These are phyloP conservation scores for Leccinum imitatum DNA, from an alignment of 768 basidiomycete genomes.

Conservation along the genomic window DNA sequence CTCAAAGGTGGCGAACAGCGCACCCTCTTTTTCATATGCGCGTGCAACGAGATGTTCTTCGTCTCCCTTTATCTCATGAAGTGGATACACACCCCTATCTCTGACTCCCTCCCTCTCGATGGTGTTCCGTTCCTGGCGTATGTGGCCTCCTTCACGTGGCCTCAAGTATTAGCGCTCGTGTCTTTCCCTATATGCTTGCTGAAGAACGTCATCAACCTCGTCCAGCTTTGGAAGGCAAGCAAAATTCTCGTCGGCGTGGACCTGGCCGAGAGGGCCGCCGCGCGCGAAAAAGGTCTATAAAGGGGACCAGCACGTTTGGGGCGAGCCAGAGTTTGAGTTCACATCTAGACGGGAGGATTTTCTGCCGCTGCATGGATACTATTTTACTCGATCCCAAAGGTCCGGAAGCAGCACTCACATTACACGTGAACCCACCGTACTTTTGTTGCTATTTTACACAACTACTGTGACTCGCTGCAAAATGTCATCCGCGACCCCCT, in stretches of 20 bases:
- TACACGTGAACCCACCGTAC: conserved; percentile 11
- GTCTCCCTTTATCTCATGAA: conserved; percentile 93
- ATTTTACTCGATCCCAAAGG: conserved; percentile 5
- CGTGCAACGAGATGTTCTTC: conserved; percentile 94
- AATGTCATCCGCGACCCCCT: too few relatives aligned
- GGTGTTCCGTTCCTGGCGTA: conserved; percentile 17
- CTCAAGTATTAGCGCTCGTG: conserved; percentile 63
- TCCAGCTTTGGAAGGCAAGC: conserved; percentile 98
- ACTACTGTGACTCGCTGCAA: conserved; percentile 8
- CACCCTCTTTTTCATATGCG: conserved; percentile 90
- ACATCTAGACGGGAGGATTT: conserved; percentile 16
- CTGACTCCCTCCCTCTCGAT: conserved; percentile 17
- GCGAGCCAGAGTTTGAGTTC: background rate
- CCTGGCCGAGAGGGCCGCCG: conserved; percentile 77
- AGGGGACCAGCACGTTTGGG: background rate
- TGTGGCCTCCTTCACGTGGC: conserved; percentile 59
- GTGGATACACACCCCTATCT: conserved; percentile 74
- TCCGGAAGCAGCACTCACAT: background rate
- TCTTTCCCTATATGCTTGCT: conserved; percentile 63
- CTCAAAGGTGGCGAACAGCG: conserved; percentile 42
- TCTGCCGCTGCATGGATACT: conserved; percentile 9
- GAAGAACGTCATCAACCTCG: conserved; percentile 93
- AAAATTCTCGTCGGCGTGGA: conserved; percentile 94
- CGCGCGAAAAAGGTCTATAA: conserved; percentile 39
- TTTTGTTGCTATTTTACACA: conserved; percentile 6